Conservation (phyloP, 768 basidiomycete species). For the Favolaschia claudopus region DNA sequence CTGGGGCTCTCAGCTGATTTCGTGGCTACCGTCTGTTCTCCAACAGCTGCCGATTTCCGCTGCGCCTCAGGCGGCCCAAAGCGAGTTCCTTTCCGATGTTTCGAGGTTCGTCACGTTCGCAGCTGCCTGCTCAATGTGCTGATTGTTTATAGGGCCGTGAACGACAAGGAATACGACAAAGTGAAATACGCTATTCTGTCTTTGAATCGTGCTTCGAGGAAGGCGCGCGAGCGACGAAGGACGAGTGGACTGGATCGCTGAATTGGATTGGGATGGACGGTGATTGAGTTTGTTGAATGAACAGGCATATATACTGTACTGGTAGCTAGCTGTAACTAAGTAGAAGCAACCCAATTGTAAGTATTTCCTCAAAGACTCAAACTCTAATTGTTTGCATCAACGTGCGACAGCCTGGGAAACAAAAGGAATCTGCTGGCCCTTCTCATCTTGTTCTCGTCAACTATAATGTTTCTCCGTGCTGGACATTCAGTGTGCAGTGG, state of each 20-base stretch:
- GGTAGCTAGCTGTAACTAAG: not conserved
- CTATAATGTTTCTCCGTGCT: slow-evolving; percentile 67
- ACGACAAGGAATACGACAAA: slow-evolving; percentile 73
- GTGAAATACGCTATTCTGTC: slow-evolving; percentile 80
- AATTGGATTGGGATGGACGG: slow-evolving; percentile 22
- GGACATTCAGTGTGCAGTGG: slow-evolving; percentile 64
- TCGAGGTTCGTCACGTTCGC: slow-evolving; percentile 62
- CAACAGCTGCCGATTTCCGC: slow-evolving; percentile 70
- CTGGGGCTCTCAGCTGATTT: slow-evolving; percentile 74
- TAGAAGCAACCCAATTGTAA: no score
- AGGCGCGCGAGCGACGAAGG: slow-evolving; percentile 71
- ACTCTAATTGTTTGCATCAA: no score
- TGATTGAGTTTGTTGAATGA: slow-evolving; percentile 18
- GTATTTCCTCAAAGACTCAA: no score
- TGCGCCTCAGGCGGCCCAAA: slow-evolving; percentile 70
- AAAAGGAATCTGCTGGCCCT: slow-evolving; percentile 13
- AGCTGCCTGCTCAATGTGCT: slow-evolving; percentile 8
- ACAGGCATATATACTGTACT: not conserved
- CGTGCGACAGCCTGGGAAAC: not conserved
- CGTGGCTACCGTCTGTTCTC: slow-evolving; percentile 77
- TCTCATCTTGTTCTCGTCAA: not conserved
- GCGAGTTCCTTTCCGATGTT: slow-evolving; percentile 77
- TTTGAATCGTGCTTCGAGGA: slow-evolving; percentile 77
- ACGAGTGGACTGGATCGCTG: slow-evolving; percentile 47
- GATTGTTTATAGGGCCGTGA: slow-evolving; percentile 60